Conservation (phyloP, 768 basidiomycete genomes). For the Pholiota microspora region DNA sequence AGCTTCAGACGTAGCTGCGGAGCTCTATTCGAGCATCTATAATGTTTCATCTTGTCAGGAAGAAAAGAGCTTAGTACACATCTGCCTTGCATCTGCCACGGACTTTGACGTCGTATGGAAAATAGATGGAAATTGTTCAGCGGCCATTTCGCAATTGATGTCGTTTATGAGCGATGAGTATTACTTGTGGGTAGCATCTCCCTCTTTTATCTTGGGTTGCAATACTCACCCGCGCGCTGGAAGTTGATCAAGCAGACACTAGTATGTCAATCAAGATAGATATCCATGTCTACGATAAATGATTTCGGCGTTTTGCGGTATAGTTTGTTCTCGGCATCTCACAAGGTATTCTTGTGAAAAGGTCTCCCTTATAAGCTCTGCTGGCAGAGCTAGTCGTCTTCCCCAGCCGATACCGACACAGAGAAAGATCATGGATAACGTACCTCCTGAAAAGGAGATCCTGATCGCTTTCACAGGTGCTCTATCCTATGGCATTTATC, state of each 20-base stretch:
- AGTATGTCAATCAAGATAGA: background rate
- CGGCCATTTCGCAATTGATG: background rate
- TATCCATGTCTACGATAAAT: background rate
- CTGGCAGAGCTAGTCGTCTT: background rate
- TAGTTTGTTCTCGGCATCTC: background rate
- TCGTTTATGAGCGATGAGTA: background rate
- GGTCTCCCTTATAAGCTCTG: background rate
- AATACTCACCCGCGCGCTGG: too few species aligned
- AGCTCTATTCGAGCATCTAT: background rate
- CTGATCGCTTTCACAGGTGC: constrained; percentile 10
- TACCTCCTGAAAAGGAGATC: constrained; percentile 12
- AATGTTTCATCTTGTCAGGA: background rate
- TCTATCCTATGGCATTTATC: constrained; percentile 12
- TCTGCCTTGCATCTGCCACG: too few species aligned
- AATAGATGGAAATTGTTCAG: background rate
- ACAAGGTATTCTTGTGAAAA: background rate
- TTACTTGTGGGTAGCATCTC: background rate
- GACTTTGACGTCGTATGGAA: too few species aligned
- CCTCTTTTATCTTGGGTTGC: too few species aligned
- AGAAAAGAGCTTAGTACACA: too few species aligned
- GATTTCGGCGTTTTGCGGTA: background rate
- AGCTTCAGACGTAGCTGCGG: background rate
- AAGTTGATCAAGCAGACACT: too few species aligned
- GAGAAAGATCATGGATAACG: constrained; percentile 3
- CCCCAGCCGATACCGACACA: background rate